Evolutionary conservation across 768 basidiomycete species (phyloP), one percentile per base, ranked within the genome.

Genomic region (Naganishia kalamii): DNA sequence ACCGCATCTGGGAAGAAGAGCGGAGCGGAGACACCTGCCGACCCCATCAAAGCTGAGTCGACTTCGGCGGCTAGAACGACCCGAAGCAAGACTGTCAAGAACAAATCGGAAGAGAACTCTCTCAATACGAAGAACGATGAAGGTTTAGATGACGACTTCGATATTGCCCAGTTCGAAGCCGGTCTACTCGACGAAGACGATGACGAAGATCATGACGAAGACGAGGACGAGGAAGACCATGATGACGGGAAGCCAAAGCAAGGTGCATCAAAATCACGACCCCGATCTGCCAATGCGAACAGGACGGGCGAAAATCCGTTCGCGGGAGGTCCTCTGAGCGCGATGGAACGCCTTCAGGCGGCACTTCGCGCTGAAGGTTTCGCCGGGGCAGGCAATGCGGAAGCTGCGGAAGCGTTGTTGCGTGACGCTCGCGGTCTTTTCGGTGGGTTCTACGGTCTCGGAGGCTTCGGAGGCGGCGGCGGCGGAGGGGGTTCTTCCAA

Each of bases 371-470:
- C 21, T 67, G 54, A 40, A 57, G 62, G 19, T 40, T 25, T 29
- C 51, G 47, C 27, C 35, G 30, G 29, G 69, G 71, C 35, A 74
- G 77, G 52, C 74, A 78, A 27, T 75, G 80, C 10, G 78, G 79
- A 54, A 79, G 77, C 62, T 77, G 79, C 29, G 81, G 79, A 51
- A 70, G 70, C 70, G 71, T 75, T 60, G 76, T 76, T 48, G 68
- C 71, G 70, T 32, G 59, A 72, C 12, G 74, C 74, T 62, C 75
- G 77, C 71, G 88, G 88, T 70, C 89, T 90, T 78, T 92, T 88
- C 80, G 86, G 90, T 74, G 90, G 90, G 54, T 88, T 89, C n/a
- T 90, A 90, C 47, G 63, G 69, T 3, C 66, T 76, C 50, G 66
- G 72, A 11, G 71, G 71, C 0, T 74, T 78, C 49, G 75, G 77